Evolutionary conservation across 495 filamentous ascomycete species (phyloP).

Genomic region (Gamarada debralockiae): DNA sequence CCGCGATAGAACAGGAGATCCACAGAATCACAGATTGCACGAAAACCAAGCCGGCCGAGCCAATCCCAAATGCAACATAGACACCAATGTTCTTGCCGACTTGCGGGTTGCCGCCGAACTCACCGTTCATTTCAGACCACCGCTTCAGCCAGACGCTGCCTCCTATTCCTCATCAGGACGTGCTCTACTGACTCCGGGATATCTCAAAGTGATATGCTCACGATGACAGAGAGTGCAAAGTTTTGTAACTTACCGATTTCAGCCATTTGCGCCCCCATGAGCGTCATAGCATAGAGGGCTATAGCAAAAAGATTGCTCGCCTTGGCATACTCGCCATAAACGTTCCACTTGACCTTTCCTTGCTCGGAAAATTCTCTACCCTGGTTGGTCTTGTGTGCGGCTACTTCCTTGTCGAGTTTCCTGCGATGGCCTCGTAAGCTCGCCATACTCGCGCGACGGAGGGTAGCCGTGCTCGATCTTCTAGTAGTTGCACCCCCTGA

Average conservation of each 20-base stretch:
- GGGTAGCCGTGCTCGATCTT: slow-evolving; percentile 64
- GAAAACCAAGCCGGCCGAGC: slow-evolving; percentile 80
- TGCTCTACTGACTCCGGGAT: not conserved
- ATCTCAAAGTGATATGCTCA: not conserved
- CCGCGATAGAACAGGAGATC: slow-evolving; percentile 98
- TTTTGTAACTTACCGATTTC: slow-evolving; percentile 39
- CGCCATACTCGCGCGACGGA: slow-evolving; percentile 86
- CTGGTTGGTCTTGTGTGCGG: slow-evolving; percentile 70
- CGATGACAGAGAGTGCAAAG: slow-evolving; percentile 1
- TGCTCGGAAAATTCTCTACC: slow-evolving; percentile 83
- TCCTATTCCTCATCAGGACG: slow-evolving; percentile 30
- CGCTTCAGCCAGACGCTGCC: slow-evolving; percentile 91
- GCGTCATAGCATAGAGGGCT: slow-evolving; percentile 68
- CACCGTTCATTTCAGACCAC: slow-evolving; percentile 79
- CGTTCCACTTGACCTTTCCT: slow-evolving; percentile 95
- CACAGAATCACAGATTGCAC: slow-evolving; percentile 92
- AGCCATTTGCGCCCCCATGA: slow-evolving; percentile 76
- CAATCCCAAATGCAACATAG: slow-evolving; percentile 90
- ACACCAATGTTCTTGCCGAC: slow-evolving; percentile 89
- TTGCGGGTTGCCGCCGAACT: slow-evolving; percentile 60
- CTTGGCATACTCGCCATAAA: slow-evolving; percentile 87
- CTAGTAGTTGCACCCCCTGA: slow-evolving; percentile 42
- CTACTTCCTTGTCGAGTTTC: slow-evolving; percentile 81
- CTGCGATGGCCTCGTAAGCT: slow-evolving; percentile 84
- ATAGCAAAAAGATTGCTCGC: slow-evolving; percentile 91